These are phyloP conservation scores for Artemisia annua DNA, from an alignment of 129 eudicot genomes.

Conservation along the genomic window DNA sequence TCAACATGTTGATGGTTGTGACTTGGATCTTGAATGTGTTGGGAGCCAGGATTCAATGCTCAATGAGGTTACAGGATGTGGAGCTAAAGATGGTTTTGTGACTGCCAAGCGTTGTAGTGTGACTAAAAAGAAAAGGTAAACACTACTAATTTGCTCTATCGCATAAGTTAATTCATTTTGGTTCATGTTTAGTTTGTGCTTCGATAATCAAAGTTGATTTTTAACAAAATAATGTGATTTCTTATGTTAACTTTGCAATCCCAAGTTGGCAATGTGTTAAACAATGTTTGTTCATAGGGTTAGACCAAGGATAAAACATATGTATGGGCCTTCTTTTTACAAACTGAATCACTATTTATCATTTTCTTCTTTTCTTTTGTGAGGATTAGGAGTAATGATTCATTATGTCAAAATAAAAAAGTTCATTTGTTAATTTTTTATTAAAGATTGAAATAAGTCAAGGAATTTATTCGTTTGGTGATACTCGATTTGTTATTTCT, in stretches of 20 bases:
- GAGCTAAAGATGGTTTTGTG: slow-evolving; percentile 33
- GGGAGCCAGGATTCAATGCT: slow-evolving; percentile 49
- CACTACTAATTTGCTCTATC: not conserved
- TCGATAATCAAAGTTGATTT: not conserved
- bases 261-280: too few species aligned
- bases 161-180: slow-evolving; percentile 2
- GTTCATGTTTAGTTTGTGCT: not conserved
- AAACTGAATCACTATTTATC: too few species aligned
- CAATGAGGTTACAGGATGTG: slow-evolving; percentile 53
- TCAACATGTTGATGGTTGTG: slow-evolving; percentile 56
- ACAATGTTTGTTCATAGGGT: too few species aligned
- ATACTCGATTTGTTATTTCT: too few species aligned
- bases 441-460: too few species aligned
- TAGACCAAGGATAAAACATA: too few species aligned
- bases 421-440: too few species aligned
- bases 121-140: slow-evolving; percentile 62
- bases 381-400: too few species aligned
- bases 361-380: too few species aligned
- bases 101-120: slow-evolving; percentile 36
- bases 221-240: not conserved
- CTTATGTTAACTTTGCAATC: not conserved
- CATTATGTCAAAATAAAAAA: too few species aligned
- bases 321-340: too few species aligned
- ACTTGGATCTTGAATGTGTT: slow-evolving; percentile 69
- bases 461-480: too few species aligned